Percentiles rank a stretch among this genome's conserved stretches.
Evolutionary conservation across 225 moss, liverwort and hornwort species (phyloP).

Genomic region (Physcomitrium patens): DNA sequence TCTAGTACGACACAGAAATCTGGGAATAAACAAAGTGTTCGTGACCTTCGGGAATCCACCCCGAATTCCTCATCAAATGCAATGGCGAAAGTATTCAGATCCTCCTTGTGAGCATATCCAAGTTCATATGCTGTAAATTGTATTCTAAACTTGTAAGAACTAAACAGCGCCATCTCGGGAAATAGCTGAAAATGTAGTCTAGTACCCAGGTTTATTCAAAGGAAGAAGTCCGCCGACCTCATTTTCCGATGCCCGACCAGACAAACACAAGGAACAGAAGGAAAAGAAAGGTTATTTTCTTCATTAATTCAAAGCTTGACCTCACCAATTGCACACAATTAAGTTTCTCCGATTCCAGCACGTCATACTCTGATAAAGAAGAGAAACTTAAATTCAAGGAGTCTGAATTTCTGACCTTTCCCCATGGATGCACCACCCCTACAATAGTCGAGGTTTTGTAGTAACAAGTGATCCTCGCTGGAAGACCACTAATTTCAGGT

Average conservation of each 20-base stretch:
- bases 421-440: constrained; percentile 27
- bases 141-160: neutral
- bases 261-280: neutral
- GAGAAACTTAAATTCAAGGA: neutral
- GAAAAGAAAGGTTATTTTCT: neutral
- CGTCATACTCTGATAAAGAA: neutral
- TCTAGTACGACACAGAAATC: too few relatives aligned
- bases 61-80: too few relatives aligned
- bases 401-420: constrained; percentile 32
- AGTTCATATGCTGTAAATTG: neutral
- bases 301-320: too few relatives aligned
- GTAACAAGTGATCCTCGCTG: neutral
- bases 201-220: neutral
- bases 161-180: too few relatives aligned
- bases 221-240: neutral
- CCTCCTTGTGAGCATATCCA: neutral
- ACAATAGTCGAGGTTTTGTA: constrained; percentile 3
- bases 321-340: too few relatives aligned
- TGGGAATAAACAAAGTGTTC: too few relatives aligned
- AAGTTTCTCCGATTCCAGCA: too few relatives aligned
- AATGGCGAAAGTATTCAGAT: too few relatives aligned
- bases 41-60: too few relatives aligned
- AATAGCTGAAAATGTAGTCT: neutral
- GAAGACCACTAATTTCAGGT: constrained; percentile 1
- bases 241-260: neutral